Percentiles rank a stretch among this genome's conserved stretches.
Conservation (phyloP, 768 basidiomycete genomes). For the Macrolepiota fuliginosa region DNA sequence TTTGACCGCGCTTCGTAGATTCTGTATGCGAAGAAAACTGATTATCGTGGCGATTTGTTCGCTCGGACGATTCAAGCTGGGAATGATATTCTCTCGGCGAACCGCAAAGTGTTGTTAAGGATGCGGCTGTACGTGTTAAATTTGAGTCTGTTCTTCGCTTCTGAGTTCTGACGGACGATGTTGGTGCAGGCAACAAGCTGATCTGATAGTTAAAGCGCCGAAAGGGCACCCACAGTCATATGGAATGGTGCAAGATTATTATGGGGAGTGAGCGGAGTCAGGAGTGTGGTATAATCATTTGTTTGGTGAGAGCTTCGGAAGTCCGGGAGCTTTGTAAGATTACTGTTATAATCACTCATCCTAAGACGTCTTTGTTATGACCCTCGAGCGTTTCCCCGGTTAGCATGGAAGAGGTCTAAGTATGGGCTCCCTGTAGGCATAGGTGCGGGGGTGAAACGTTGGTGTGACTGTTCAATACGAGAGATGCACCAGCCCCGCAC, state of each 20-base stretch:
- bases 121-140: slow-evolving; percentile 73
- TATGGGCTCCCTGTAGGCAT: too few relatives aligned
- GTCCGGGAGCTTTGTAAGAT: neutral
- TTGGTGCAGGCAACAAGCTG: slow-evolving; percentile 69
- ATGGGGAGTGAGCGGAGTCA: neutral
- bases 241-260: slow-evolving; percentile 29
- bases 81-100: slow-evolving; percentile 65
- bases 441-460: too few relatives aligned
- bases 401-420: too few relatives aligned
- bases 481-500: too few relatives aligned
- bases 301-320: neutral
- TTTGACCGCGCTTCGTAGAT: slow-evolving; percentile 44
- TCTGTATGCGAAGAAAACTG: slow-evolving; percentile 73
- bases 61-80: slow-evolving; percentile 73
- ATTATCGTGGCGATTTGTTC: slow-evolving; percentile 77
- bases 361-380: neutral
- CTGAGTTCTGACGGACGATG: neutral
- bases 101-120: slow-evolving; percentile 75
- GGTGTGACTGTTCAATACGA: too few relatives aligned
- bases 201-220: slow-evolving; percentile 67
- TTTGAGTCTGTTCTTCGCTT: neutral
- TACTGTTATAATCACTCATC: neutral
- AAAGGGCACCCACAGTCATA: slow-evolving; percentile 53
- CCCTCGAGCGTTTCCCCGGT: too few relatives aligned
- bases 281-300: neutral